phyloP scores from a whole-genome alignment of 1,139 yeast species.

The Candida glucosophila region DNA sequence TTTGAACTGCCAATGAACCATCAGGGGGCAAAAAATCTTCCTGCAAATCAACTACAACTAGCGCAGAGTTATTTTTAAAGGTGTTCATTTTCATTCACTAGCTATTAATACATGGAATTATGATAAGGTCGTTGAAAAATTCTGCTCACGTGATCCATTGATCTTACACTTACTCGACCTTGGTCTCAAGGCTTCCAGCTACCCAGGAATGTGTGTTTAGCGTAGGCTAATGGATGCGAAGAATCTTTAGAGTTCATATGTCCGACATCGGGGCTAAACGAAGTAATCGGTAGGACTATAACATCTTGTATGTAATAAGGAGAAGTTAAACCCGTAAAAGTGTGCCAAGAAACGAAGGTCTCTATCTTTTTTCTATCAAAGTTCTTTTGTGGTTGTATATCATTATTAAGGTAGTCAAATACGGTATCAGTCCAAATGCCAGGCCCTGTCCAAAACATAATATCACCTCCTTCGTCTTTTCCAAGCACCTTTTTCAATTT shows the following conservation, averaged over 20 bases:
- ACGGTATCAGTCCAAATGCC: conserved; percentile 87
- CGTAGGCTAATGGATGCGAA: conserved; percentile 52
- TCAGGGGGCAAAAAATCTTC: conserved; percentile 75
- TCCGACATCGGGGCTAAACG: conserved; percentile 72
- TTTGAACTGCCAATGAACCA: conserved; percentile 67
- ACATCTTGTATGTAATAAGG: conserved; percentile 74
- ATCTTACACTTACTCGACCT: conserved; percentile 2
- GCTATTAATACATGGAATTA: no score
- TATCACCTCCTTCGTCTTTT: conserved; percentile 59
- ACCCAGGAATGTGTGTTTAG: conserved; percentile 64
- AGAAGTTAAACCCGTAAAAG: conserved; percentile 56
- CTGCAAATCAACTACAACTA: conserved; percentile 73
- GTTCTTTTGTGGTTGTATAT: conserved; percentile 30
- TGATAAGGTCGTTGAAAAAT: no score
- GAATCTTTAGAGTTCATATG: conserved; percentile 61
- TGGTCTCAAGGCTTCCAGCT: conserved; percentile 58
- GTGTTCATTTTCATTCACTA: no score
- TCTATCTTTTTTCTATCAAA: conserved; percentile 21
- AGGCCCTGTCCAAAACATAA: conserved; percentile 98
- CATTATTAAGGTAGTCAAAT: conserved; percentile 65
- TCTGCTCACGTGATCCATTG: conserved; percentile 3
- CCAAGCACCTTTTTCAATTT: conserved; percentile 38
- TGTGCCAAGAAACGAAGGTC: conserved; percentile 43
- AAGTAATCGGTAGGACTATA: conserved; percentile 62
- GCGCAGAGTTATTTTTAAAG: conserved; percentile 28